Conservation (phyloP, 768 basidiomycete species). For the Hygrophoropsis aurantiaca region DNA sequence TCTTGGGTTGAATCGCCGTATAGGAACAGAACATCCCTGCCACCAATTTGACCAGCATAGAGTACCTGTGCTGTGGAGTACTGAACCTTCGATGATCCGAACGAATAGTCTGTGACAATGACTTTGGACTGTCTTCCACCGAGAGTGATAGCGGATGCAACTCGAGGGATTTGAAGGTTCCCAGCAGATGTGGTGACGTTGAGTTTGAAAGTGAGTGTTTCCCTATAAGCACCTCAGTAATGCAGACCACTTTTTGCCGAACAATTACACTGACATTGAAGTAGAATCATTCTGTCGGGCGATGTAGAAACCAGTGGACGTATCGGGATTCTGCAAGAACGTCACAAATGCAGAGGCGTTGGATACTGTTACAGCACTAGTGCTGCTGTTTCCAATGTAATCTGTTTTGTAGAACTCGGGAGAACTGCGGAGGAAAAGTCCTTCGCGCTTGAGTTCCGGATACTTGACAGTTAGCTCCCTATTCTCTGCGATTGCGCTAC, state of each 20-base stretch:
- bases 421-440: constrained; percentile 75
- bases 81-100: constrained; percentile 58
- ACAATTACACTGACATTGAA: constrained; percentile 49
- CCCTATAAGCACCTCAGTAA: constrained; percentile 3
- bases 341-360: constrained; percentile 58
- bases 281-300: constrained; percentile 66
- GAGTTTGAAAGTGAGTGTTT: constrained; percentile 54
- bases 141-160: constrained; percentile 54
- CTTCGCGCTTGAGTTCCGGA: constrained; percentile 76
- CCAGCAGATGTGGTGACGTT: constrained; percentile 56
- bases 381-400: constrained; percentile 62
- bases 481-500: constrained; percentile 66
- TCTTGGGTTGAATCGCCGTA: constrained; percentile 55
- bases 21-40: constrained; percentile 62
- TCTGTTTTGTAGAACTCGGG: constrained; percentile 81
- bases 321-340: constrained; percentile 67
- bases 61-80: constrained; percentile 78
- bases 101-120: constrained; percentile 69
- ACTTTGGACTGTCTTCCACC: constrained; percentile 74
- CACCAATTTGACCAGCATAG: constrained; percentile 61
- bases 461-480: constrained; percentile 67
- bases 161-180: constrained; percentile 53
- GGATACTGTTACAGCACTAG: constrained; percentile 41
- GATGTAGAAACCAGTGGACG: constrained; percentile 65
- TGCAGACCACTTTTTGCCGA: not conserved